Conservation (phyloP, 1,139 yeast species). For the Geotrichum aggregatum region DNA sequence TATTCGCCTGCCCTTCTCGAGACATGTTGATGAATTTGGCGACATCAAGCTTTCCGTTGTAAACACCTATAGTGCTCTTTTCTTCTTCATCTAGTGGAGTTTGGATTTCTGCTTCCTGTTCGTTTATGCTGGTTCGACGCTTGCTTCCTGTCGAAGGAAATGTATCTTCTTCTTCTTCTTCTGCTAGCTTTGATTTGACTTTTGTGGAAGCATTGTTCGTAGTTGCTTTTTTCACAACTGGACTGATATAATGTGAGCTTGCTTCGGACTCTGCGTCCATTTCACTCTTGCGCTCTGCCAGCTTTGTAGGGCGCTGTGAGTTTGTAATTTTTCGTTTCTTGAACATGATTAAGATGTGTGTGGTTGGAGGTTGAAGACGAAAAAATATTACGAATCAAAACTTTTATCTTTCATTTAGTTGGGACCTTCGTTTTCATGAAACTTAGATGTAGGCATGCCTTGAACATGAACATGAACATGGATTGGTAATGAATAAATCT, state of each 20-base stretch:
- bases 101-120: not conserved
- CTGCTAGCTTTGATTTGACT: not conserved
- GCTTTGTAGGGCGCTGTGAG: slow-evolving; percentile 11
- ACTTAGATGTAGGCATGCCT: not conserved
- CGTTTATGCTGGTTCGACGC: not conserved
- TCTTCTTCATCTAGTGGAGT: not conserved
- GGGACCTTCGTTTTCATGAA: not conserved
- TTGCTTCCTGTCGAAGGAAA: not conserved
- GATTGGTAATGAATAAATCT: too few species aligned
- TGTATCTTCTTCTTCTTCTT: not conserved
- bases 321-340: slow-evolving; percentile 15
- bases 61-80: slow-evolving; percentile 15
- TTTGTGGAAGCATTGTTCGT: not conserved
- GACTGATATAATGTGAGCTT: not conserved
- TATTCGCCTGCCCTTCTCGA: slow-evolving; percentile 8
- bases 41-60: slow-evolving; percentile 18
- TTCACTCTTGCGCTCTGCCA: slow-evolving; percentile 8
- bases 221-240: slow-evolving; percentile 6
- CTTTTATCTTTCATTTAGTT: not conserved
- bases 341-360: slow-evolving; percentile 8
- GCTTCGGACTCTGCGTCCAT: slow-evolving; percentile 1
- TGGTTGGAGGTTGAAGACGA: not conserved
- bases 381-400: not conserved
- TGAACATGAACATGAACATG: too few species aligned
- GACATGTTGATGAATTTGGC: slow-evolving; percentile 15